Evolutionary conservation across 2,329 filamentous ascomycete genomes (phyloP).

Genomic region (Clathrospora elynae): DNA sequence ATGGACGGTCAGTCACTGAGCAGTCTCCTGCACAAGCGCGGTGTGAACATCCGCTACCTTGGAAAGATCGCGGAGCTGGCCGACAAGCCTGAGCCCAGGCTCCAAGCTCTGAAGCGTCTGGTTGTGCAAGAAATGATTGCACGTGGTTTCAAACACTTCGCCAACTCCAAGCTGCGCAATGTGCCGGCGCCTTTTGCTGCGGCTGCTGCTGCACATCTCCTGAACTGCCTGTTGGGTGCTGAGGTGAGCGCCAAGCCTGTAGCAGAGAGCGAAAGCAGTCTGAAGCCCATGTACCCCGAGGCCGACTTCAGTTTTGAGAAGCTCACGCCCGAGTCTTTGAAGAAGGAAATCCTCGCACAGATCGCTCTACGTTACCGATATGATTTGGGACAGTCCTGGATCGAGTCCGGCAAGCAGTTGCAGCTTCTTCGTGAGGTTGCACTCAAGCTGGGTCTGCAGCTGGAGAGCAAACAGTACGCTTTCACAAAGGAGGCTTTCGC

Average conservation of each 20-base stretch:
- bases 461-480: constrained; percentile 76
- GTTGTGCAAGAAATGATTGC: constrained; percentile 90
- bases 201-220: constrained; percentile 78
- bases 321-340: constrained; percentile 74
- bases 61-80: constrained; percentile 77
- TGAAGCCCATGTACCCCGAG: constrained; percentile 79
- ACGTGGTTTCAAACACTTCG: constrained; percentile 93
- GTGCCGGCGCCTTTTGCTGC: constrained; percentile 80
- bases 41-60: constrained; percentile 96
- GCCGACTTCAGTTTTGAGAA: constrained; percentile 80
- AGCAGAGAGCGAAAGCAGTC: constrained; percentile 74
- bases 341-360: constrained; percentile 72
- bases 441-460: constrained; percentile 86
- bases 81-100: constrained; percentile 63
- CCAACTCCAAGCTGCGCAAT: constrained; percentile 77
- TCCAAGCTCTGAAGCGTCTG: constrained; percentile 77
- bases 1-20: constrained; percentile 97
- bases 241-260: constrained; percentile 76
- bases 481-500: constrained; percentile 58
- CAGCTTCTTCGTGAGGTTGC: constrained; percentile 89
- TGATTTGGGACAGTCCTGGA: constrained; percentile 71
- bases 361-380: constrained; percentile 77
- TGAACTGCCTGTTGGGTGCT: constrained; percentile 89
- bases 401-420: constrained; percentile 68
- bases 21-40: constrained; percentile 89